Evolutionary conservation across 2,329 filamentous ascomycete species (phyloP), one percentile per base, ranked within the genome.

Genomic region (Leptosphaerulina australis): DNA sequence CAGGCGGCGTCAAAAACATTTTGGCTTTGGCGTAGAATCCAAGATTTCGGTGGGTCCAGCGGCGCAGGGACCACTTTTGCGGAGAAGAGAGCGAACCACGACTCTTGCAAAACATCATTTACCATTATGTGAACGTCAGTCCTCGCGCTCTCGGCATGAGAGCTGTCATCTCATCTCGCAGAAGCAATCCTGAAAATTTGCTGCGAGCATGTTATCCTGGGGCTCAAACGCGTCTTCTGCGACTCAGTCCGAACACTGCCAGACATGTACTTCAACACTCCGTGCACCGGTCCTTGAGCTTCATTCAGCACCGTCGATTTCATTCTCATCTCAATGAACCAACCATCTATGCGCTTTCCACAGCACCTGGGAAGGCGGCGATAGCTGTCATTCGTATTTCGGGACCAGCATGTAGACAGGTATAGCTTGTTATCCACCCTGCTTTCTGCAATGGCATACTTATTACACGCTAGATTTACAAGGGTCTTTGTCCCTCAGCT

Each of bases 321-420:
- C 62, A 69, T 45, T 21, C 45, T 12, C 20, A 14, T 10, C 24
- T 52, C 14, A 51, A 63, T 7, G 69, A 70, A 10, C 64, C 66
- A 12, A 97, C 93, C 1, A 96, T 99, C 44, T 97, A 96, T 72
- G 94, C 94, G 0, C 77, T 97, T 0, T 97, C 93, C 0, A 95
- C 92, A 0, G 91, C 90, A 0, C 79, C 88, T 9, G 94, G 93
- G 1, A 86, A 86, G 68, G 91, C 91, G 33, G 94, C 91, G 1
- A 96, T 99, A 69, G 93, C 93, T 1, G 86, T 97, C 26, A 85
- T 97, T 43, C 85, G 94, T 11, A 80, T 96, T 20, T 97, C 94
- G 4, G 94, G 94, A 0, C 82, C 88, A 21, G 84, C 85, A 34
- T 93, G 88, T 72, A 73, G 83, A 51, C 78, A 86, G 64, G 87